Evolutionary conservation across 345 rosid species (phyloP), one percentile per base, ranked within the genome.

Genomic region (Geranium rotundifolium): DNA sequence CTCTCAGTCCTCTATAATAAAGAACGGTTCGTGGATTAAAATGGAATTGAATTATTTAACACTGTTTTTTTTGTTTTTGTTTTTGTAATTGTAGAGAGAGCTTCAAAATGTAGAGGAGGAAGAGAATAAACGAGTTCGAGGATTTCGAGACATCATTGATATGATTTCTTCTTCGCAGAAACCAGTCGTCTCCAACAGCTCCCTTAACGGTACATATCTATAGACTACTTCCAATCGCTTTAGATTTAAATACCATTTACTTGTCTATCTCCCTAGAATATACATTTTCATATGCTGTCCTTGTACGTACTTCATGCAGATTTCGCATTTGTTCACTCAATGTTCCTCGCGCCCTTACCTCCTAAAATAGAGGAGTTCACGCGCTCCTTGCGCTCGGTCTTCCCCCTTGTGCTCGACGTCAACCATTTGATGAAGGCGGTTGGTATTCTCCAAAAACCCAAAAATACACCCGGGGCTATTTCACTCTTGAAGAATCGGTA

Each of bases 111-210:
- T 75, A 29, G 91, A 92, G 57, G 77, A 69, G 4, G 88, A 89
- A 64, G 86, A 80, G 59, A 85, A 75, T 72, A 84, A 74, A 73
- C 79, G 79, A 69, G 61, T 83, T 60, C 83, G 87, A 74, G 97
- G 98, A 67, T 92, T 92, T 62, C 81, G 97, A 62, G 97, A 89
- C 80, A 93, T 89, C 83, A 68, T 92, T 46, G 97, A 92, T 74
- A 72, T 85, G 84, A 83, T 92, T 68, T 87, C 93, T 67, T 77
- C 91, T 84, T 89, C 95, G 57, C 77, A 75, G 85, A 92, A 82
- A 71, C 91, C 95, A 74, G 71, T 85, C 49, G 80, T 92, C 82
- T 82, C 85, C 76, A 75, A 79, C 80, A 84, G 84, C 80, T 78
- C 85, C 71, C 87, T 89, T 77, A 77, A 83, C 66, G 98, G 98